Conservation (phyloP, 2,329 filamentous ascomycete genomes). For the Fusarium tricinctum region DNA sequence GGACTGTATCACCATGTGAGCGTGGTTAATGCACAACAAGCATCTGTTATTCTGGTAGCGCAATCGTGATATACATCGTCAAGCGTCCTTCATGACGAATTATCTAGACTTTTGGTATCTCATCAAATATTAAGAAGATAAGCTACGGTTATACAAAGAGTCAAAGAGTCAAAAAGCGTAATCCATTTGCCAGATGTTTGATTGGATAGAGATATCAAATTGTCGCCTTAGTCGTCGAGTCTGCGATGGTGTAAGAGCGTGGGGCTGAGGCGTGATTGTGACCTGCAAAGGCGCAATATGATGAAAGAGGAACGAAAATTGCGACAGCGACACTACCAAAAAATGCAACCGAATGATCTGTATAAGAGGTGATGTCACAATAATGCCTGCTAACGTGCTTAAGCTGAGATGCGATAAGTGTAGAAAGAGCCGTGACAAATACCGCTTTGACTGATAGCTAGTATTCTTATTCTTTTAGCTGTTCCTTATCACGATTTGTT, state of each 20-base stretch:
- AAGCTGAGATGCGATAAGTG: slow-evolving; percentile 6
- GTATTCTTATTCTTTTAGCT: neutral
- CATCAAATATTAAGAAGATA: too few relatives aligned
- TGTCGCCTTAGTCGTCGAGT: too few relatives aligned
- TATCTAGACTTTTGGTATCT: too few relatives aligned
- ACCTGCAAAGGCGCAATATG: slow-evolving; percentile 16
- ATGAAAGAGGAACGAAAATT: slow-evolving; percentile 23
- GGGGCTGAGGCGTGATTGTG: slow-evolving; percentile 43
- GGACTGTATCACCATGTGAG: too few relatives aligned
- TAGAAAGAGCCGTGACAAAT: slow-evolving; percentile 3
- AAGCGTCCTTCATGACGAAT: too few relatives aligned
- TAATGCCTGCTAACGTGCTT: slow-evolving; percentile 40
- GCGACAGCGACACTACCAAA: slow-evolving; percentile 16
- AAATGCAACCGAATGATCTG: slow-evolving; percentile 1
- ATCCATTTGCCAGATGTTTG: too few relatives aligned
- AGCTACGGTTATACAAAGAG: too few relatives aligned
- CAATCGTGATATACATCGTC: too few relatives aligned
- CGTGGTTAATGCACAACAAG: too few relatives aligned
- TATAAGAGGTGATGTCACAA: slow-evolving; percentile 35
- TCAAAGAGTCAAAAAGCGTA: accelerated
- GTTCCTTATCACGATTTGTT: neutral
- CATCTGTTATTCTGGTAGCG: too few relatives aligned
- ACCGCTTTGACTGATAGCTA: too few relatives aligned
- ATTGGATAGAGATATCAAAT: too few relatives aligned
- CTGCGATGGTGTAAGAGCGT: slow-evolving; percentile 46